A percentile compares a stretch with the other conserved stretches of the same genome.
Conservation (phyloP, 768 basidiomycete genomes). For the Boletellus emodensis region DNA sequence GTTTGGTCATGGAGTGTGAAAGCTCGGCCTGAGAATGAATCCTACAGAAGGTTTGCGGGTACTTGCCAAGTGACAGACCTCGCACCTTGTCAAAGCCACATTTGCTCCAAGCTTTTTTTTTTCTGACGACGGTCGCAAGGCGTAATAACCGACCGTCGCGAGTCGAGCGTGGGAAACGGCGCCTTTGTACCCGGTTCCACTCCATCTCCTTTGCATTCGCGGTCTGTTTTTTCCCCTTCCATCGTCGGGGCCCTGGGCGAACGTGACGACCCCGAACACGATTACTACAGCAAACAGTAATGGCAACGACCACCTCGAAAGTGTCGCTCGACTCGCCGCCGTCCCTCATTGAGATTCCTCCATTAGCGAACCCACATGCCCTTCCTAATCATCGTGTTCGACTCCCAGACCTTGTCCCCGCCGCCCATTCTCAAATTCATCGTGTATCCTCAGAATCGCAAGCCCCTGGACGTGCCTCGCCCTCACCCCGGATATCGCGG, state of each 20-base stretch:
- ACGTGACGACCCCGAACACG: slow-evolving; percentile 16
- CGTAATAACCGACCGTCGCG: slow-evolving; percentile 16
- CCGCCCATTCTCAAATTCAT: slow-evolving; percentile 3
- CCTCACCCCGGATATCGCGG: slow-evolving; percentile 25
- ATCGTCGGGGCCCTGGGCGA: slow-evolving; percentile 7
- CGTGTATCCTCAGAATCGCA: slow-evolving; percentile 29
- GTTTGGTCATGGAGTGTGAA: not conserved
- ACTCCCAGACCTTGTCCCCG: slow-evolving; percentile 11
- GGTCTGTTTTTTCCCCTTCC: slow-evolving; percentile 19
- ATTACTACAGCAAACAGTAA: slow-evolving; percentile 5
- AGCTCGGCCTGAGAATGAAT: not conserved
- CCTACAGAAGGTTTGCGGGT: not conserved
- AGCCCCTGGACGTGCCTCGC: slow-evolving; percentile 22
- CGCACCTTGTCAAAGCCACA: slow-evolving; percentile 5
- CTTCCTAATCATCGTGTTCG: slow-evolving; percentile 15
- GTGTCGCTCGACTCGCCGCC: slow-evolving; percentile 14
- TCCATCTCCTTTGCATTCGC: slow-evolving; percentile 13
- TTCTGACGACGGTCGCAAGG: slow-evolving; percentile 5
- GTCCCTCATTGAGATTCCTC: slow-evolving; percentile 9
- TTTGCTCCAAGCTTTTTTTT: not conserved
- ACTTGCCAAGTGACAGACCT: not conserved
- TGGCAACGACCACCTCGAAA: slow-evolving; percentile 19
- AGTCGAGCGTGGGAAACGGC: slow-evolving; percentile 22
- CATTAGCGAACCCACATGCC: slow-evolving; percentile 7
- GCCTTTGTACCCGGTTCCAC: slow-evolving; percentile 14